phyloP scores from a whole-genome alignment of 495 filamentous ascomycete species.

The Articulospora tetracladia region DNA sequence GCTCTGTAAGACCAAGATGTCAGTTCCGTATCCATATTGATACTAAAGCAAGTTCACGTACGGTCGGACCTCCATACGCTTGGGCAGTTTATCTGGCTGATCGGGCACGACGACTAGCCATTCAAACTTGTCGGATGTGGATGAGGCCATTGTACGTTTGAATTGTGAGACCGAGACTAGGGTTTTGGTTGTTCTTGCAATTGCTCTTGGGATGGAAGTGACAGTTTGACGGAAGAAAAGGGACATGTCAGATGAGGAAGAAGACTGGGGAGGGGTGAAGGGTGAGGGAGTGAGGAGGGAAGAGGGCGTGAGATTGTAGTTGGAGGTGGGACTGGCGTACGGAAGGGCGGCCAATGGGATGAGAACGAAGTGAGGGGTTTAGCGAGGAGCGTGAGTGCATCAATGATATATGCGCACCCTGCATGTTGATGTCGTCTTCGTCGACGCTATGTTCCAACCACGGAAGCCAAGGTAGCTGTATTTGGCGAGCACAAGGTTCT shows the following conservation, averaged over 20 bases:
- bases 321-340: background rate
- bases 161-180: background rate
- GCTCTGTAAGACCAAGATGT: constrained; percentile 31
- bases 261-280: background rate
- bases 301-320: background rate
- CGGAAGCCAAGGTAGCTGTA: no score
- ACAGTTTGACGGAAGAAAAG: background rate
- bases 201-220: background rate
- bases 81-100: constrained; percentile 57
- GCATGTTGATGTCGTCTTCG: no score
- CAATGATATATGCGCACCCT: no score
- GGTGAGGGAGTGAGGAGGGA: background rate
- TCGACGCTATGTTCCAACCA: no score
- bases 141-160: constrained; percentile 35
- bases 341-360: background rate
- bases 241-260: background rate
- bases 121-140: constrained; percentile 54
- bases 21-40: background rate
- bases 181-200: background rate
- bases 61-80: constrained; percentile 69
- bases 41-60: constrained; percentile 36
- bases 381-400: background rate
- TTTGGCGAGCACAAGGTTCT: no score
- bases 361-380: background rate
- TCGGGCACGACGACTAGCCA: constrained; percentile 88